Conservation (phyloP, 129 eudicot species). For the carrot (Daucus carota) region DH1_v3.0 NC_030382.2:52904501-52905000, state of each 20-base stretch:
- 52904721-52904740: neutral
- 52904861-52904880: neutral
- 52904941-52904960: neutral
- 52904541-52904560: neutral
- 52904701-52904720: neutral
- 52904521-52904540: neutral
- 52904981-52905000: conserved; percentile 57
- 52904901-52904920: neutral
- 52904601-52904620: neutral
- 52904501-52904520: neutral
- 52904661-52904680: neutral
- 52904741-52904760: neutral
- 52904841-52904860: neutral
- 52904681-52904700: neutral
- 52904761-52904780: neutral
- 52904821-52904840: neutral
- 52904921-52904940: neutral
- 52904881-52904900: neutral
- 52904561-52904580: neutral
- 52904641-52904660: neutral
- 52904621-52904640: neutral
- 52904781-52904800: neutral
- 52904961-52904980: conserved; percentile 34
- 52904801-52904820: neutral
- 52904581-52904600: neutral